These are phyloP conservation scores for Dichotomocladium elegans DNA, from an alignment of 371 early-diverging fungal genomes.

Conservation along the genomic window DNA sequence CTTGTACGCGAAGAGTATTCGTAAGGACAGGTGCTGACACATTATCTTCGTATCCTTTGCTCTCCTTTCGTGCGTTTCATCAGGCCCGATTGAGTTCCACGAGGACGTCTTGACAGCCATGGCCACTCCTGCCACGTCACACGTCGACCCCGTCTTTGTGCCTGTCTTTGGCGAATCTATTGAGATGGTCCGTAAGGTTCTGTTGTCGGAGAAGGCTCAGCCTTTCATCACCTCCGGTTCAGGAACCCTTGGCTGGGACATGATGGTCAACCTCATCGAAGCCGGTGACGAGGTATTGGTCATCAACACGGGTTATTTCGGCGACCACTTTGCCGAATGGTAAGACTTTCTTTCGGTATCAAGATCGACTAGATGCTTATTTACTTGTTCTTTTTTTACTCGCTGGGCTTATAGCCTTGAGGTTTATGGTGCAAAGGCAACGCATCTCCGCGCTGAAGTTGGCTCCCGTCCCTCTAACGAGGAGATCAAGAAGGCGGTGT, in stretches of 20 bases:
- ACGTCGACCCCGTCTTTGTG: constrained; percentile 90
- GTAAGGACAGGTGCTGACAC: neutral
- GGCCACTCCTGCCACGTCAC: constrained; percentile 89
- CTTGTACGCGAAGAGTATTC: neutral
- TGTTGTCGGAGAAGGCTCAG: constrained; percentile 81
- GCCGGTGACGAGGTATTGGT: constrained; percentile 88
- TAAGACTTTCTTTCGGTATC: constrained; percentile 23
- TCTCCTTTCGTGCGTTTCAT: neutral
- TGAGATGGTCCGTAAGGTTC: constrained; percentile 78
- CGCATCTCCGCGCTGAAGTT: constrained; percentile 65
- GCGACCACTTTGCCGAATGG: constrained; percentile 93
- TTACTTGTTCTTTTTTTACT: neutral
- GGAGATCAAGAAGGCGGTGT: constrained; percentile 48
- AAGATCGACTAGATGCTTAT: neutral
- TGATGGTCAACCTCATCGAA: constrained; percentile 89
- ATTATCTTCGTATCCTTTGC: neutral
- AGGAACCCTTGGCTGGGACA: constrained; percentile 95
- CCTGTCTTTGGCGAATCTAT: constrained; percentile 83
- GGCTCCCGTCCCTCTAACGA: constrained; percentile 67
- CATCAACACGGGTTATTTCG: constrained; percentile 92
- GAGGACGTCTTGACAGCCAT: constrained; percentile 83
- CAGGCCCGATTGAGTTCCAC: constrained; percentile 93
- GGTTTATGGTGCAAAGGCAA: constrained; percentile 86
- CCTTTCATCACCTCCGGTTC: constrained; percentile 94
- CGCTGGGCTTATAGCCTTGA: constrained; percentile 64